Evolutionary conservation across 176 grass and related monocot species (phyloP).

Genomic region (Pontederia crassipes): DNA sequence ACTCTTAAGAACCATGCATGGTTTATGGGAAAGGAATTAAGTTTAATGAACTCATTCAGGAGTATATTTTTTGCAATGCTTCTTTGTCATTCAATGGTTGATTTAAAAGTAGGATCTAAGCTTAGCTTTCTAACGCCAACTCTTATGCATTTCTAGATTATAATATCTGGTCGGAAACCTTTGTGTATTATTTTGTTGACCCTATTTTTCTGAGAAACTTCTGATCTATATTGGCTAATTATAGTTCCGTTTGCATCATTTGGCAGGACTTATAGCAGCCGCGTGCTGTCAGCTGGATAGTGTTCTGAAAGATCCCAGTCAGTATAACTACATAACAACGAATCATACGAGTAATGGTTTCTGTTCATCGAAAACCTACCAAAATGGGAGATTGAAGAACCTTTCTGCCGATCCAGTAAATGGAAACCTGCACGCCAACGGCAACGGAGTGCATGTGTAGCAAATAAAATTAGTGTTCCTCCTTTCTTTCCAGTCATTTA

Average conservation of each 20-base stretch:
- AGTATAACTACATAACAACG: background rate
- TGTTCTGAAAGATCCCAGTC: conserved; percentile 29
- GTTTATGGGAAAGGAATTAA: no score
- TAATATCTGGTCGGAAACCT: no score
- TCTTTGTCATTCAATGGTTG: no score
- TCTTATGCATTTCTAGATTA: no score
- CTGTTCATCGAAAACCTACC: conserved; percentile 17
- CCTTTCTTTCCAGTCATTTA: no score
- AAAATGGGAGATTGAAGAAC: conserved; percentile 59
- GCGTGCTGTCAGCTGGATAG: conserved; percentile 54
- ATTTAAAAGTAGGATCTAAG: no score
- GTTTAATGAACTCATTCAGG: no score
- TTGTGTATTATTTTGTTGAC: background rate
- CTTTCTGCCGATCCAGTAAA: conserved; percentile 46
- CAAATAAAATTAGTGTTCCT: background rate
- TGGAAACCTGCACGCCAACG: conserved; percentile 52
- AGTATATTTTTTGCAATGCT: no score
- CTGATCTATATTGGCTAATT: conserved; percentile 10
- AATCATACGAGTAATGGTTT: conserved; percentile 10
- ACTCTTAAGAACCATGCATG: no score
- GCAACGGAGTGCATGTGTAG: conserved; percentile 61
- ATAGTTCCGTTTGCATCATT: background rate
- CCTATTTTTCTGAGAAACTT: background rate
- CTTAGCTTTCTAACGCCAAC: no score
- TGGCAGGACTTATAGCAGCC: conserved; percentile 73